Conservation (phyloP, 768 basidiomycete genomes). For the Collybia nuda region DNA sequence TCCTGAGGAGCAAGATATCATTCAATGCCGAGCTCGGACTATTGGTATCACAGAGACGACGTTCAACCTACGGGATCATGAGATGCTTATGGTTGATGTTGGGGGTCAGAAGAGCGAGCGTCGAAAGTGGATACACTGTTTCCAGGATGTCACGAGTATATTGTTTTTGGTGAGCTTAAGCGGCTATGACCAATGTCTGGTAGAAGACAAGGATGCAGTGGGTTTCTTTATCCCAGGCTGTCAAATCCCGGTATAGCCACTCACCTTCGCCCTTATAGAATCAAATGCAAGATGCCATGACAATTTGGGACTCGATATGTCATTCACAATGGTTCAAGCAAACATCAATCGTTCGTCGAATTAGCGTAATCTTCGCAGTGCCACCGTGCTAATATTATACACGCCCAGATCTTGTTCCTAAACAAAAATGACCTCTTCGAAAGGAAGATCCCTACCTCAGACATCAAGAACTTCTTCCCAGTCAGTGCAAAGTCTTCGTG, state of each 20-base stretch:
- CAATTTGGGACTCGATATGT: conserved; percentile 98
- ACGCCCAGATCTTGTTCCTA: conserved; percentile 79
- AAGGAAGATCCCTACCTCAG: conserved; percentile 76
- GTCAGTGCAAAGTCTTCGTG: conserved; percentile 36
- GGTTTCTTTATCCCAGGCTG: conserved; percentile 24
- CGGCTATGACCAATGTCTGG: conserved; percentile 92
- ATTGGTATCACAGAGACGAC: conserved; percentile 90
- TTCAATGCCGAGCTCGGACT: conserved; percentile 82
- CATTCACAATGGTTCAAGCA: conserved; percentile 97
- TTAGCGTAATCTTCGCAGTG: neutral
- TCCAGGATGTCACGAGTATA: conserved; percentile 93
- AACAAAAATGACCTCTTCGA: conserved; percentile 96
- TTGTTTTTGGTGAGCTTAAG: conserved; percentile 89
- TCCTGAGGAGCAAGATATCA: conserved; percentile 86
- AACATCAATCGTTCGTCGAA: conserved; percentile 67
- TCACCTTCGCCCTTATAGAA: conserved; percentile 50
- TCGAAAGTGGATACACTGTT: conserved; percentile 93
- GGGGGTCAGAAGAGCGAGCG: conserved; percentile 93
- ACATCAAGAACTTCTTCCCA: conserved; percentile 89
- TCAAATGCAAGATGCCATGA: conserved; percentile 98
- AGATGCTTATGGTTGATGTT: conserved; percentile 92
- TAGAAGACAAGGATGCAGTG: conserved; percentile 90
- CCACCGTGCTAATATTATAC: neutral
- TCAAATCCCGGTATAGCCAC: neutral
- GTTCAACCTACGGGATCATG: conserved; percentile 75